Evolutionary conservation across 345 rosid species (phyloP).

Genomic region (Syzygium grande): DNA sequence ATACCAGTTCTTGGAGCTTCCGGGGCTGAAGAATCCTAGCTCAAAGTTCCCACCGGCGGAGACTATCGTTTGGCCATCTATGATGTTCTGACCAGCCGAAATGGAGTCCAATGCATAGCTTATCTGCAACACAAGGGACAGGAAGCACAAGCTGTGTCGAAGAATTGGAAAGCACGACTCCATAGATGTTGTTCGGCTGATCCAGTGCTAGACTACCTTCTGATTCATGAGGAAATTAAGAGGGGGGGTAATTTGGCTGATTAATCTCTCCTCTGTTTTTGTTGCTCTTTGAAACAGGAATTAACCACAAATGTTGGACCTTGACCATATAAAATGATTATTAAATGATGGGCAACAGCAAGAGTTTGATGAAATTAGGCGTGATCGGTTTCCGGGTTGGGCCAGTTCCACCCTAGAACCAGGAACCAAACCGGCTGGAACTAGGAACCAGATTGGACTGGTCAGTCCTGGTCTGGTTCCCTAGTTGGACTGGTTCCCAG

Average conservation of each 20-base stretch:
- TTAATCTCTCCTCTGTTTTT: neutral
- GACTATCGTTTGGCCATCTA: conserved; percentile 4
- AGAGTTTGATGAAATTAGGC: too few relatives aligned
- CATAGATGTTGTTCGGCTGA: neutral
- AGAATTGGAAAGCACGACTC: neutral
- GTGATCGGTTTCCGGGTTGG: neutral
- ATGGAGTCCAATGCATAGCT: neutral
- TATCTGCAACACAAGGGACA: neutral
- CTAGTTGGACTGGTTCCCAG: accelerated
- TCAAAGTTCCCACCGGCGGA: conserved; percentile 7
- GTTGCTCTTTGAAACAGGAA: neutral
- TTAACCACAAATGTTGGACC: neutral
- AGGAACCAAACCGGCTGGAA: accelerated
- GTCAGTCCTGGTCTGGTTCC: accelerated
- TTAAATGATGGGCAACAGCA: neutral
- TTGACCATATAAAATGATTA: neutral
- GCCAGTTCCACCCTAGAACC: neutral
- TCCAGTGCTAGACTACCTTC: neutral
- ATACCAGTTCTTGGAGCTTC: conserved; percentile 11
- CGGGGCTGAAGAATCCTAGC: conserved; percentile 26
- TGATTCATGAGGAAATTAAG: neutral
- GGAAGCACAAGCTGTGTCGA: neutral
- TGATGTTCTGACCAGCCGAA: neutral
- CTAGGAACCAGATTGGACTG: too few relatives aligned
- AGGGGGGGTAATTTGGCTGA: neutral